These are phyloP conservation scores for Pleurotus tuber-regium DNA, from an alignment of 768 basidiomycete species.

Conservation along the genomic window DNA sequence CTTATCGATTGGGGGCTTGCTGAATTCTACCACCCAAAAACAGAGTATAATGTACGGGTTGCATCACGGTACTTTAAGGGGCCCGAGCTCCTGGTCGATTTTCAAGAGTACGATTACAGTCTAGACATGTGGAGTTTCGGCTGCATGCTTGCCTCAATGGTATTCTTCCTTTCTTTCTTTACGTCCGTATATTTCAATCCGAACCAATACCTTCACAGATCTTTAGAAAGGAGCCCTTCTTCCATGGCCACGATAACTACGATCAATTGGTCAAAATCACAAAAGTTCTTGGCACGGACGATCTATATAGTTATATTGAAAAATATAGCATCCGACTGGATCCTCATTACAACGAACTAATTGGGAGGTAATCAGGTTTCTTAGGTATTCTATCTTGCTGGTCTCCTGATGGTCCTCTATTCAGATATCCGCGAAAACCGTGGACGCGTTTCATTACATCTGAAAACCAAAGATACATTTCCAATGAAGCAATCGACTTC, in stretches of 20 bases:
- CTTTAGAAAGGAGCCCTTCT: slow-evolving; percentile 98
- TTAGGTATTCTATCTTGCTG: background rate
- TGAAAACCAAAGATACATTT: slow-evolving; percentile 94
- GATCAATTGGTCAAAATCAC: slow-evolving; percentile 98
- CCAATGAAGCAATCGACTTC: slow-evolving; percentile 95
- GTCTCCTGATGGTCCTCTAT: slow-evolving; percentile 8
- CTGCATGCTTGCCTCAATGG: slow-evolving; percentile 99
- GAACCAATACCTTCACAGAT: slow-evolving; percentile 51
- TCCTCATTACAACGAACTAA: slow-evolving; percentile 92
- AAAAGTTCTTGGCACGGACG: slow-evolving; percentile 96
- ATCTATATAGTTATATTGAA: slow-evolving; percentile 87
- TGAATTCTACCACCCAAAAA: slow-evolving; percentile 97
- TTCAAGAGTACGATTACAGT: slow-evolving; percentile 98
- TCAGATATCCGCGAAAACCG: slow-evolving; percentile 87
- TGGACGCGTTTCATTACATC: slow-evolving; percentile 96
- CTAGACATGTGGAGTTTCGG: slow-evolving; percentile 99
- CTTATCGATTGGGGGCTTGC: slow-evolving; percentile 99
- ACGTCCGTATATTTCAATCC: slow-evolving; percentile 5
- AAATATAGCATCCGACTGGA: slow-evolving; percentile 96
- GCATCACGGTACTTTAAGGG: slow-evolving; percentile 98
- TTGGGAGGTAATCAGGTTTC: slow-evolving; percentile 63
- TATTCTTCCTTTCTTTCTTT: slow-evolving; percentile 32
- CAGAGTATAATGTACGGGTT: slow-evolving; percentile 97
- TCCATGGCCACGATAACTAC: slow-evolving; percentile 99
- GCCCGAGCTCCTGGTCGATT: slow-evolving; percentile 93